Percentiles rank a stretch among this genome's conserved stretches.
phyloP scores from a whole-genome alignment of 257 asterid species.

The Vinca minor region DNA sequence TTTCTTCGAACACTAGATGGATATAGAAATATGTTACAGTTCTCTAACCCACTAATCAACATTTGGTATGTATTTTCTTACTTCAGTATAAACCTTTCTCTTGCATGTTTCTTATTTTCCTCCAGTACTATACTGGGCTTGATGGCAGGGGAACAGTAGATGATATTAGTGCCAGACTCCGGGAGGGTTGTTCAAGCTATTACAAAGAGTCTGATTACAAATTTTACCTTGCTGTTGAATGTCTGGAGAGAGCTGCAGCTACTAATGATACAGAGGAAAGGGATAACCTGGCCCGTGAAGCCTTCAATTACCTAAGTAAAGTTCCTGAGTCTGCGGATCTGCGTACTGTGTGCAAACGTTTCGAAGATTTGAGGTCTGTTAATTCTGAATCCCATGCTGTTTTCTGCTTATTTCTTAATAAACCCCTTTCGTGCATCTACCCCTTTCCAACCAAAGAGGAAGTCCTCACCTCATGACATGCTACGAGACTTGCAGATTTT shows the following conservation, averaged over 20 bases:
- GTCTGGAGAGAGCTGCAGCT: conserved; percentile 86
- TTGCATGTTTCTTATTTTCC: conserved; percentile 28
- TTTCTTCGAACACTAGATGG: not conserved
- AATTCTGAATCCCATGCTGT: conserved; percentile 7
- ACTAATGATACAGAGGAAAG: conserved; percentile 60
- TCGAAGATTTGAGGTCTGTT: conserved; percentile 88
- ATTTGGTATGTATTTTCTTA: not conserved
- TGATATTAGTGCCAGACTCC: conserved; percentile 73
- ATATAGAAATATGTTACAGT: not conserved
- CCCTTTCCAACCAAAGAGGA: not conserved
- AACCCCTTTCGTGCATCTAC: conserved; percentile 9
- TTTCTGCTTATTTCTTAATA: conserved; percentile 3
- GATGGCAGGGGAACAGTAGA: conserved; percentile 98
- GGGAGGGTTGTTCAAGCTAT: conserved; percentile 94
- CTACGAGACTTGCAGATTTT: conserved; percentile 54
- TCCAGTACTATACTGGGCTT: conserved; percentile 94
- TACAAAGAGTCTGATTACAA: conserved; percentile 87
- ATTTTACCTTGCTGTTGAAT: conserved; percentile 90
- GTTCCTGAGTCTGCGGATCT: conserved; percentile 89
- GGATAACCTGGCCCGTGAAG: conserved; percentile 80
- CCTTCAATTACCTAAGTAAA: conserved; percentile 71
- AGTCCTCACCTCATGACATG: conserved; percentile 17
- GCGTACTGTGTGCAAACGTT: conserved; percentile 81
- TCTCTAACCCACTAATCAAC: not conserved
- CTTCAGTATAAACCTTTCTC: conserved; percentile 14